A percentile compares a stretch with the other conserved stretches of the same genome.
Conservation (phyloP, 768 basidiomycete genomes). For the Lactifluus piperatus region DNA sequence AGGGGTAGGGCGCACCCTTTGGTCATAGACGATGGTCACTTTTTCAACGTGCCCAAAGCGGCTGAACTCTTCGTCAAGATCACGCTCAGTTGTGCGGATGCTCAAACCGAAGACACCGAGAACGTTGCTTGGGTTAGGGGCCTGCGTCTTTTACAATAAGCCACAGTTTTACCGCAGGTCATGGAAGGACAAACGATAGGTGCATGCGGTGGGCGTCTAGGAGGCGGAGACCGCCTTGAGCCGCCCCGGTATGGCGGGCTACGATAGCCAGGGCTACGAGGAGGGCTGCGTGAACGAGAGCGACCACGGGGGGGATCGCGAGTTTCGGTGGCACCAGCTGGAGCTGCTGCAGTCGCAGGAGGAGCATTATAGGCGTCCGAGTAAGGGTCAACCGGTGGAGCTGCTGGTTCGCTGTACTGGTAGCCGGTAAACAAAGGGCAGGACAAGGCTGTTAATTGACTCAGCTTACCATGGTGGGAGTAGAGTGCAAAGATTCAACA, state of each 20-base stretch:
- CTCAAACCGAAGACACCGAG: conserved; percentile 98
- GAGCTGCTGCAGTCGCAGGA: conserved; percentile 38
- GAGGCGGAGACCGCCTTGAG: conserved; percentile 38
- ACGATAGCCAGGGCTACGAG: conserved; percentile 55
- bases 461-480: conserved; percentile 54
- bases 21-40: conserved; percentile 95
- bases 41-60: conserved; percentile 88
- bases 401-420: conserved; percentile 58
- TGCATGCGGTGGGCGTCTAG: conserved; percentile 61
- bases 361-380: conserved; percentile 74
- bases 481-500: conserved; percentile 26
- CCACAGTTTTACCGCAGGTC: conserved; percentile 13
- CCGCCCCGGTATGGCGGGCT: conserved; percentile 48
- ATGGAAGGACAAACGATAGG: conserved; percentile 53
- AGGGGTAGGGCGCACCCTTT: conserved; percentile 57
- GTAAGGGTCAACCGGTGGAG: conserved; percentile 66
- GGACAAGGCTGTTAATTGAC: conserved; percentile 23
- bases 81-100: conserved; percentile 88
- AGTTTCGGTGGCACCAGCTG: conserved; percentile 34
- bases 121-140: conserved; percentile 79
- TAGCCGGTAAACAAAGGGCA: conserved; percentile 14
- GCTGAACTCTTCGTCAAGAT: conserved; percentile 90
- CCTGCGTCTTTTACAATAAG: conserved; percentile 45
- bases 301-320: conserved; percentile 57
- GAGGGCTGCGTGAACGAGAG: conserved; percentile 58